Evolutionary conservation across 352 stramenopile species (phyloP).

Genomic region (Phytophthora macrochlamydospora): DNA sequence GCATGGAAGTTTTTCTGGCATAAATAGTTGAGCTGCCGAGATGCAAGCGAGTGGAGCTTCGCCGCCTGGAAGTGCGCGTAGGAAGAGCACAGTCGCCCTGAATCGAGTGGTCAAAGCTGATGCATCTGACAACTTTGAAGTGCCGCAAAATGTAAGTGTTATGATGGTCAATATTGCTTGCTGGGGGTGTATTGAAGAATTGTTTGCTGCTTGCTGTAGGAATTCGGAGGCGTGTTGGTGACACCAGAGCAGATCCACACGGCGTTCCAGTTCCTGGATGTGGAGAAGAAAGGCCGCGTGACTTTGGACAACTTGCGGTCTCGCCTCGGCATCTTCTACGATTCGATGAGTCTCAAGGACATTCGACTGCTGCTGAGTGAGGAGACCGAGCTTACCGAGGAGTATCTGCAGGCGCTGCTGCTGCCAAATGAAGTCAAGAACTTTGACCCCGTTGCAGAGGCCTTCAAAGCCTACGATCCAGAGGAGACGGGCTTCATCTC

Average conservation of each 20-base stretch:
- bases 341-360: conserved; percentile 85
- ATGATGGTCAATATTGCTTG: not conserved
- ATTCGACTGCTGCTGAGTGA: conserved; percentile 87
- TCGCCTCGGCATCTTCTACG: conserved; percentile 87
- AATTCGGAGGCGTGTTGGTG: conserved; percentile 84
- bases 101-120: conserved; percentile 11
- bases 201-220: conserved; percentile 29
- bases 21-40: too few relatives aligned
- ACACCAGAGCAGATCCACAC: conserved; percentile 83
- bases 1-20: too few relatives aligned
- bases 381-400: conserved; percentile 70
- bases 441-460: conserved; percentile 90
- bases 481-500: conserved; percentile 86
- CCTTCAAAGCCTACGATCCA: conserved; percentile 91
- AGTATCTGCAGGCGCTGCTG: conserved; percentile 81
- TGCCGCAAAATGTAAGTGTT: conserved; percentile 28
- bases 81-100: conserved; percentile 10
- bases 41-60: conserved; percentile 14
- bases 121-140: not conserved
- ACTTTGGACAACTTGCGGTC: conserved; percentile 84
- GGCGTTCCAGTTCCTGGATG: conserved; percentile 92
- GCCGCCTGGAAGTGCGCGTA: conserved; percentile 8
- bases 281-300: conserved; percentile 80
- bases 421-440: conserved; percentile 90
- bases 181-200: not conserved